Percentiles rank a stretch among this genome's conserved stretches.
These are phyloP conservation scores for Geranium brycei DNA, from an alignment of 345 rosid species.

Conservation along the genomic window DNA sequence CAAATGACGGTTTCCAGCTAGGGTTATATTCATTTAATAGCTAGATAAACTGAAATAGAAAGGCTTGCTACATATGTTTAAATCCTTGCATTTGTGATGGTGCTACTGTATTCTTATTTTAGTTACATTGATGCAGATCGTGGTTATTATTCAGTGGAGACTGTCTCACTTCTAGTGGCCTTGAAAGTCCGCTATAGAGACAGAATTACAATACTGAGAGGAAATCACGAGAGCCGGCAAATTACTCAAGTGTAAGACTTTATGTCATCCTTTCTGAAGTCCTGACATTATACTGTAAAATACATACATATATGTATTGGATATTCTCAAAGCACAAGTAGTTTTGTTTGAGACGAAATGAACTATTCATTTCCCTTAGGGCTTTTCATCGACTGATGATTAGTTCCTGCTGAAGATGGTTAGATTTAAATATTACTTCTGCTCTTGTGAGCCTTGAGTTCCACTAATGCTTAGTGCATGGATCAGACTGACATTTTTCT, in stretches of 20 bases:
- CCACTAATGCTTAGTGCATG: background rate
- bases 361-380: background rate
- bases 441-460: background rate
- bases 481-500: too few species aligned
- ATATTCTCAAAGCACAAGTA: background rate
- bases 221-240: constrained; percentile 97
- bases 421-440: background rate
- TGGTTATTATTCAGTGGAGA: constrained; percentile 96
- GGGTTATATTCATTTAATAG: background rate
- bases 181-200: constrained; percentile 92
- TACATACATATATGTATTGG: background rate
- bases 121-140: constrained; percentile 58
- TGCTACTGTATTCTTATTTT: constrained; percentile 4
- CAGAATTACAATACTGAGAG: constrained; percentile 82
- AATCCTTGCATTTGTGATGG: background rate
- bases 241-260: constrained; percentile 93
- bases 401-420: background rate
- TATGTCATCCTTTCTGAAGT: background rate
- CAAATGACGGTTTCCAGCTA: background rate
- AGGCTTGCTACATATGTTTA: background rate
- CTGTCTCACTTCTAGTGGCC: constrained; percentile 85
- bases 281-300: background rate
- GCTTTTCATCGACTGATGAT: background rate
- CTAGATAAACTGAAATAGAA: background rate
- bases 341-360: too few species aligned